These are phyloP conservation scores for Lentinula aciculospora DNA, from an alignment of 768 basidiomycete genomes.

Conservation along the genomic window DNA sequence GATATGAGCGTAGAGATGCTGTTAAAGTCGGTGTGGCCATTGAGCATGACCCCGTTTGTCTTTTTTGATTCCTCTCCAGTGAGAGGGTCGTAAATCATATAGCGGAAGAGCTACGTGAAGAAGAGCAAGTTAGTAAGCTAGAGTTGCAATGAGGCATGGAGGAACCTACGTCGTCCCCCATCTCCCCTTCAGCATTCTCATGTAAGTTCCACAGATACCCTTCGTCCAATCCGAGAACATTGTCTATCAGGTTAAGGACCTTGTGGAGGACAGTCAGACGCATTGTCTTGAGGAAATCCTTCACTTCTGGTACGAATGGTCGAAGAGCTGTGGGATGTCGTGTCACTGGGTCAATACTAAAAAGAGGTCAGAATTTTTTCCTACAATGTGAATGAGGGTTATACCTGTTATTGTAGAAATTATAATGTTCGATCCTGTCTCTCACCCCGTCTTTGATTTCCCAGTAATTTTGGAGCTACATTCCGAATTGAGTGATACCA, in stretches of 20 bases:
- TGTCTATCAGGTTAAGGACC: constrained; percentile 24
- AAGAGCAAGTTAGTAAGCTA: background rate
- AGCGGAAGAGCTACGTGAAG: constrained; percentile 11
- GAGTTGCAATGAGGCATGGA: no score
- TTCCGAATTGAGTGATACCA: background rate
- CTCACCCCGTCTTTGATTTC: constrained; percentile 29
- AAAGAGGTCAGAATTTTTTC: background rate
- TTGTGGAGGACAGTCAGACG: constrained; percentile 24
- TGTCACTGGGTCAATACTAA: constrained; percentile 23
- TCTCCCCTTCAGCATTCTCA: constrained; percentile 17
- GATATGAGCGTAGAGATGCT: constrained; percentile 26
- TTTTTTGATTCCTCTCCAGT: constrained; percentile 21
- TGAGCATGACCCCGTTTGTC: constrained; percentile 30
- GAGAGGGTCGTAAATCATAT: constrained; percentile 31
- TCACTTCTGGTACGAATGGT: constrained; percentile 24
- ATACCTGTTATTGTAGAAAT: constrained; percentile 24
- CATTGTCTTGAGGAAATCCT: constrained; percentile 23
- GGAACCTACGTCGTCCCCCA: constrained; percentile 23
- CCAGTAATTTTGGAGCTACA: constrained; percentile 27
- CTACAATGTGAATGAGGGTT: background rate
- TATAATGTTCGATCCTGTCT: constrained; percentile 29
- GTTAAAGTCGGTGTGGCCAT: constrained; percentile 29
- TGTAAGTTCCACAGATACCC: constrained; percentile 27
- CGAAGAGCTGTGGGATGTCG: constrained; percentile 24
- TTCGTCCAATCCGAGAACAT: constrained; percentile 23